Evolutionary conservation across 305 asterid species (phyloP), one percentile per base, ranked within the genome.

Genomic region (Solanum hybrid): DNA sequence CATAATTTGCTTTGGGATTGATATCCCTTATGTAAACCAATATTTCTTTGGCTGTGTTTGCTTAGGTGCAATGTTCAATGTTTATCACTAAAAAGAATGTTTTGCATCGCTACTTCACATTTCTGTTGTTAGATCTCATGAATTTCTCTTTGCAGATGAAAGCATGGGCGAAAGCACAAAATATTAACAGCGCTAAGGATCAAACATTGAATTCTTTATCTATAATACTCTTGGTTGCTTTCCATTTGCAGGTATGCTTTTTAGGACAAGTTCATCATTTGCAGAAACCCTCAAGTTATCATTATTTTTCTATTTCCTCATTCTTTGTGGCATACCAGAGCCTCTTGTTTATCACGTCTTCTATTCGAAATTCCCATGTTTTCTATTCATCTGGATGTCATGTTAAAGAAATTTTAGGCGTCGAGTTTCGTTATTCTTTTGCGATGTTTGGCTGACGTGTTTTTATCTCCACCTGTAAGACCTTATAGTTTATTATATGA

Each of bases 101-200:
- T 85, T 83, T 85, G 42, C 88, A 85, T 85, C 10, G 12, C 57
- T 42, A 46, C 20, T 34, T 82, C 67, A 29, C 42, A 73, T 84
- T 64, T 33, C 69, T 89, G 90, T 34, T 22, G 37, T 81, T 31
- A 76, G 67, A 80, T 81, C 20, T 67, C 39, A 40, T 89, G 71
- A 83, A 74, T 29, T 35, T 86, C 6, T 89, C 87, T 86, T 51
- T 37, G 81, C 91, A 90, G 91, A 79, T 87, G 90, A 80, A 90
- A 90, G 88, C 86, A 40, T 90, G 91, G 91, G 91, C 90, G 3
- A 87, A 90, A 67, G 90, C 90, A 81, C 91, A 90, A 16, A 82
- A 87, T 46, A 80, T 90, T 87, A 90, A 90, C 87, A 87, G 91
- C 20, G 89, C 91, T 5, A 90, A 78, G 86, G 90, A 90, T 88